Percentiles rank a stretch among this genome's conserved stretches.
These are phyloP conservation scores for Lyophyllum decastes DNA, from an alignment of 768 basidiomycete species.

Conservation along the genomic window DNA sequence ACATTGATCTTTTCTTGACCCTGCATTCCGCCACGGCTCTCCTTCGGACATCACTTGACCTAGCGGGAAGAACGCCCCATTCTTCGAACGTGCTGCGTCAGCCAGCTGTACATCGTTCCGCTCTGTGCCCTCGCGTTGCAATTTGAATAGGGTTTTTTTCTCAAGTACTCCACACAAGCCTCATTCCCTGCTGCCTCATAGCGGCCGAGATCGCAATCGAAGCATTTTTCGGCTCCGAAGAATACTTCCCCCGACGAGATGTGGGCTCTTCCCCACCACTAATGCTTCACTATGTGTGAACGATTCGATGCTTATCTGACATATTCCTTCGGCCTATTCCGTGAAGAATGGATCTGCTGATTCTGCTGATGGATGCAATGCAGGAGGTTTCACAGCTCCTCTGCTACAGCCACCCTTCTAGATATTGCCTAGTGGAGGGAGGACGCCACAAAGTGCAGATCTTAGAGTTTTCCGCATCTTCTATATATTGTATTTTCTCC, in stretches of 20 bases:
- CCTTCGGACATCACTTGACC: constrained; percentile 15
- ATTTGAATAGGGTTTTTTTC: constrained; percentile 15
- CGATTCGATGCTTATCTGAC: constrained; percentile 7
- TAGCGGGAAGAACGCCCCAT: not conserved
- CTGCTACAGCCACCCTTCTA: not conserved
- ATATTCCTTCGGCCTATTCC: constrained; percentile 17
- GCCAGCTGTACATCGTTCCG: not conserved
- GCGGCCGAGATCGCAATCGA: constrained; percentile 9
- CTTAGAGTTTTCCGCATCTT: not conserved
- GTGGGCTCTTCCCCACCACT: not conserved
- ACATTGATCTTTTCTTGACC: constrained; percentile 12
- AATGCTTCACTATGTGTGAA: constrained; percentile 7
- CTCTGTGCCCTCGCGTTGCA: constrained; percentile 9
- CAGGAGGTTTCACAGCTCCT: not conserved
- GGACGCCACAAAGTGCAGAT: no score
- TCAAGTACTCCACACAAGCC: constrained; percentile 2
- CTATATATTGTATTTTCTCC: not conserved
- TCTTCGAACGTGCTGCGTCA: constrained; percentile 1
- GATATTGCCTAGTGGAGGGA: not conserved
- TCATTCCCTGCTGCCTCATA: constrained; percentile 16
- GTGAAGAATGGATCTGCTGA: not conserved
- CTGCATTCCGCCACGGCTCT: constrained; percentile 1
- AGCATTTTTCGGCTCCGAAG: constrained; percentile 18
- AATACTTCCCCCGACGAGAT: constrained; percentile 5
- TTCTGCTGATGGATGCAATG: not conserved